Conservation (phyloP, 495 filamentous ascomycete species). For the Ramalina intermedia region DNA sequence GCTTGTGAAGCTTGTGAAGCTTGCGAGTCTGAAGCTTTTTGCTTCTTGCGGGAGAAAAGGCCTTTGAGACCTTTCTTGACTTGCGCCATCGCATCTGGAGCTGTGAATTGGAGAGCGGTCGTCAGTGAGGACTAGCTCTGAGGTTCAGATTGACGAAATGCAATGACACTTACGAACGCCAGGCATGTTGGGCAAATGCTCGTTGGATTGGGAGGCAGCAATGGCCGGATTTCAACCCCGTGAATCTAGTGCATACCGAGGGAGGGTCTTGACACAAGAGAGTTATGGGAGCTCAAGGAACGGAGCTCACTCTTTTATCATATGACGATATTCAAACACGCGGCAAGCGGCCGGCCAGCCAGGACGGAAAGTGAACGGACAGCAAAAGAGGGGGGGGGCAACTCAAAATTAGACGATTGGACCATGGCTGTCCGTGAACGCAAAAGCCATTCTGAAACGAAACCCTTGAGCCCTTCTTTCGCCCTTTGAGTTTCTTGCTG, state of each 20-base stretch:
- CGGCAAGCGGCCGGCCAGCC: too few relatives aligned
- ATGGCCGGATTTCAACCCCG: not conserved
- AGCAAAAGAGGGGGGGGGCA: too few relatives aligned
- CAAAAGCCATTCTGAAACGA: too few relatives aligned
- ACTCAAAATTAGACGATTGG: too few relatives aligned
- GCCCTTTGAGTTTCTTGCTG: too few relatives aligned
- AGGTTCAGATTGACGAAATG: not conserved
- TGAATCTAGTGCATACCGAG: not conserved
- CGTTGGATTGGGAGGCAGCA: not conserved
- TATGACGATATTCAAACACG: too few relatives aligned
- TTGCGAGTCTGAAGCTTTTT: not conserved
- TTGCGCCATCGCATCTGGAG: not conserved
- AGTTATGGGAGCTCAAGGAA: not conserved
- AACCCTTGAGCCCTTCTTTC: too few relatives aligned
- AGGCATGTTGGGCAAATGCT: not conserved
- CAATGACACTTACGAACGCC: not conserved
- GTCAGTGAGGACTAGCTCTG: not conserved
- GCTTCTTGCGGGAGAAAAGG: not conserved
- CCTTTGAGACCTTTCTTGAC: slow-evolving; percentile 5
- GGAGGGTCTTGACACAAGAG: not conserved
- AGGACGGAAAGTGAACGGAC: too few relatives aligned
- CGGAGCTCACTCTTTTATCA: not conserved
- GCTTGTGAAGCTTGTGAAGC: not conserved
- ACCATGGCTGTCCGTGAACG: too few relatives aligned
- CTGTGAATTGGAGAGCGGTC: not conserved